A percentile compares a stretch with the other conserved stretches of the same genome.
These are phyloP conservation scores for barley (Hordeum vulgare) DNA, from an alignment of 176 grass and related monocot species.

Conservation along the genomic window DNA sequence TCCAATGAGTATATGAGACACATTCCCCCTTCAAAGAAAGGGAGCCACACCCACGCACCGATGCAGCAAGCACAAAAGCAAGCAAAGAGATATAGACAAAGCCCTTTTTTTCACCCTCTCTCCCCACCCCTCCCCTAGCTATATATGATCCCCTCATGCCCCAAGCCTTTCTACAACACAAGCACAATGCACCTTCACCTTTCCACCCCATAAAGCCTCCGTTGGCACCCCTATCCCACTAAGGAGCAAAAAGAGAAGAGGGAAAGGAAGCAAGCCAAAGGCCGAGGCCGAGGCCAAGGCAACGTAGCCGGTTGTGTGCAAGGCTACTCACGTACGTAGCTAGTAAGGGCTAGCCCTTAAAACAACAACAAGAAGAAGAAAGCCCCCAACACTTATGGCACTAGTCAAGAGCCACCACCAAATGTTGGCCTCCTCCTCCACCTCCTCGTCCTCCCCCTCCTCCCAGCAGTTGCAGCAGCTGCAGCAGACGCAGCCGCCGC, in stretches of 20 bases:
- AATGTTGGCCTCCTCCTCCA: slow-evolving; percentile 58
- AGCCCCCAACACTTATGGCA: slow-evolving; percentile 34
- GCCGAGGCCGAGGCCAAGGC: not conserved
- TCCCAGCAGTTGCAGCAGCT: not conserved
- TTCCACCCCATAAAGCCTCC: slow-evolving; percentile 63
- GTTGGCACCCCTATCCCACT: slow-evolving; percentile 64
- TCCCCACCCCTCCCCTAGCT: slow-evolving; percentile 3
- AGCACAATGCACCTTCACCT: slow-evolving; percentile 39
- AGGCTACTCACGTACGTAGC: not conserved
- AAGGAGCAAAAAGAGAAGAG: slow-evolving; percentile 51
- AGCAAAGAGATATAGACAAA: slow-evolving; percentile 58
- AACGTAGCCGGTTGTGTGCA: not conserved
- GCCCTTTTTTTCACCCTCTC: slow-evolving; percentile 32
- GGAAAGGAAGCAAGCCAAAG: slow-evolving; percentile 14
- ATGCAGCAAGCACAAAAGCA: slow-evolving; percentile 42
- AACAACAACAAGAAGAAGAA: slow-evolving; percentile 25
- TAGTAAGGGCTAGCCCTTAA: slow-evolving; percentile 13
- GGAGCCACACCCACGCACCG: slow-evolving; percentile 36
- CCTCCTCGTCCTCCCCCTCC: slow-evolving; percentile 33
- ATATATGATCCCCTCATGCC: slow-evolving; percentile 54
- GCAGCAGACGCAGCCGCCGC: not conserved
- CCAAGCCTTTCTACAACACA: slow-evolving; percentile 30
- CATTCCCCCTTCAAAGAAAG: slow-evolving; percentile 53
- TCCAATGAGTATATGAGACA: slow-evolving; percentile 74
- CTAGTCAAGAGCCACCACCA: slow-evolving; percentile 62